phyloP scores from a whole-genome alignment of 768 basidiomycete species.

The Exidia glandulosa region DNA sequence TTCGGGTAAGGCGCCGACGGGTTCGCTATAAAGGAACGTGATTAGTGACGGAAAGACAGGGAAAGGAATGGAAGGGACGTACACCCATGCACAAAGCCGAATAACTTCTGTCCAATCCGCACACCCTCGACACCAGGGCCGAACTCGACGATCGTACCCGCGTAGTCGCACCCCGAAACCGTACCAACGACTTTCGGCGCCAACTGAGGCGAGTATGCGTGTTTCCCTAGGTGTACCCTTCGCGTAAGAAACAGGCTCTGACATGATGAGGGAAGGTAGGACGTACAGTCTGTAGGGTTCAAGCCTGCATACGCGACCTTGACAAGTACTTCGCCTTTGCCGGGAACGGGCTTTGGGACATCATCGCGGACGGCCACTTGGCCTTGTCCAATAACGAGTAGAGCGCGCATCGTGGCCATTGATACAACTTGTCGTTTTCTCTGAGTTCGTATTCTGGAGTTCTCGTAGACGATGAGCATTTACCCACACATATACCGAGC shows the following conservation, averaged over 20 bases:
- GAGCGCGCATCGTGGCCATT: background rate
- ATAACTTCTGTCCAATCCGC: constrained; percentile 15
- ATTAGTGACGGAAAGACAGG: too few species aligned
- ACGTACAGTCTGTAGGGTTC: background rate
- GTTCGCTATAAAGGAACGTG: too few species aligned
- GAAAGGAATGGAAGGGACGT: constrained; percentile 4
- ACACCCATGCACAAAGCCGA: constrained; percentile 17
- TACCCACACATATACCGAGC: too few species aligned
- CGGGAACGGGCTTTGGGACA: background rate
- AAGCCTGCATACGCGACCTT: background rate
- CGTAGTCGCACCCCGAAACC: constrained; percentile 16
- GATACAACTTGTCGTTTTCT: too few species aligned
- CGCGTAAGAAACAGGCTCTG: too few species aligned
- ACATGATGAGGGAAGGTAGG: background rate
- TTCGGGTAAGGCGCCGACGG: background rate
- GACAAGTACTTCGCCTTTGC: background rate
- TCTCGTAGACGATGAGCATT: too few species aligned
- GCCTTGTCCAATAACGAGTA: background rate
- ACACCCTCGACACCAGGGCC: constrained; percentile 10
- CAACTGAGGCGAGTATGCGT: background rate
- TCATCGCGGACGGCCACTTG: background rate
- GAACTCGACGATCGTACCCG: constrained; percentile 13
- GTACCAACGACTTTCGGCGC: background rate
- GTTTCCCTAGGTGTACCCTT: background rate
- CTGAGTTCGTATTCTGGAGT: too few species aligned